Evolutionary conservation across 1,139 yeast species (phyloP).

Genomic region (Kodamaea sp.): DNA sequence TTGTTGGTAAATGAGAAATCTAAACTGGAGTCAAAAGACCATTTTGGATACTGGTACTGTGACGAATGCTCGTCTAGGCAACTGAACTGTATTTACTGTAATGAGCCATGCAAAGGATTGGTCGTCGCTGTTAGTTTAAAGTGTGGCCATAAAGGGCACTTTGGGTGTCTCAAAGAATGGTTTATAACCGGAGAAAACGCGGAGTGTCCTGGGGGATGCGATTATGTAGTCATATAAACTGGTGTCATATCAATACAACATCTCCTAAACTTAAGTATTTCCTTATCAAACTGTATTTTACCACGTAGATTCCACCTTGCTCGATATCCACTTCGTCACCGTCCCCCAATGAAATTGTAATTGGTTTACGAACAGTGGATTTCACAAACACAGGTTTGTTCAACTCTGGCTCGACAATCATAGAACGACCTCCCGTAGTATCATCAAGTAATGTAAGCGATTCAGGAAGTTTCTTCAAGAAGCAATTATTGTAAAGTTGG

Average conservation of each 20-base stretch:
- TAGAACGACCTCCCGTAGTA: slow-evolving; percentile 68
- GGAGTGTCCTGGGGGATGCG: slow-evolving; percentile 86
- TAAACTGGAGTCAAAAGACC: slow-evolving; percentile 27
- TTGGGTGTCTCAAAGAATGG: slow-evolving; percentile 80
- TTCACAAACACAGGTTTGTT: slow-evolving; percentile 74
- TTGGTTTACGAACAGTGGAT: slow-evolving; percentile 40
- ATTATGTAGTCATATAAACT: slow-evolving; percentile 11
- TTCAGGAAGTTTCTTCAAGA: slow-evolving; percentile 67
- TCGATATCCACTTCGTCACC: slow-evolving; percentile 65
- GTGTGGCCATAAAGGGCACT: slow-evolving; percentile 92
- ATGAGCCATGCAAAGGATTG: slow-evolving; percentile 74
- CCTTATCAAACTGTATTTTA: slow-evolving; percentile 61
- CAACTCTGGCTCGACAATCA: slow-evolving; percentile 79
- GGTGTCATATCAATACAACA: slow-evolving; percentile 37
- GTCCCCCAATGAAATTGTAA: slow-evolving; percentile 31
- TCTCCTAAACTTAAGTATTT: slow-evolving; percentile 43
- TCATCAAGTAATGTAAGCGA: slow-evolving; percentile 75
- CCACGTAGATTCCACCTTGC: slow-evolving; percentile 71
- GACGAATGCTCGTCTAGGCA: slow-evolving; percentile 62
- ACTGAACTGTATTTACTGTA: slow-evolving; percentile 77
- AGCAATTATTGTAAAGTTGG: slow-evolving; percentile 66
- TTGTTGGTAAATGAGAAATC: slow-evolving; percentile 65
- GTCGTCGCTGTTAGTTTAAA: slow-evolving; percentile 61
- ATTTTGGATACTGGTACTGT: slow-evolving; percentile 83
- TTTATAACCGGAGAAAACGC: slow-evolving; percentile 60